A percentile compares a stretch with the other conserved stretches of the same genome.
Conservation (phyloP, 257 asterid genomes). For the Sherardia arvensis region DNA sequence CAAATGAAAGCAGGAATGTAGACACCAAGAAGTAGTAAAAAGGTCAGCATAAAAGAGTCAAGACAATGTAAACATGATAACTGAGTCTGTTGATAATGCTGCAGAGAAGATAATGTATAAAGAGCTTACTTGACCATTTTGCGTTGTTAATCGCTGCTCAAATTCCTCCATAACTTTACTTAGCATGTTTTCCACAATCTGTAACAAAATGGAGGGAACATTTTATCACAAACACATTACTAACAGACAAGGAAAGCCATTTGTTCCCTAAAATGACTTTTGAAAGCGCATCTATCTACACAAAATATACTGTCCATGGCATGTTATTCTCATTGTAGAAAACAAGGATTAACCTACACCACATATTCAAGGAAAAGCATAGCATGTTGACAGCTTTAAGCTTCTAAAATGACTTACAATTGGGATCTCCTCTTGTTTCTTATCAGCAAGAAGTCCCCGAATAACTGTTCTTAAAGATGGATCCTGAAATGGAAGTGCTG, state of each 20-base stretch:
- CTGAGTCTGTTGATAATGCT: background rate
- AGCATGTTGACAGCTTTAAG: background rate
- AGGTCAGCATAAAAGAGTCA: background rate
- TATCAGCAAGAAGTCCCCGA: conserved; percentile 51
- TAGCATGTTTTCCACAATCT: conserved; percentile 74
- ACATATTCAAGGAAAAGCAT: background rate
- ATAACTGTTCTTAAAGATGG: conserved; percentile 47
- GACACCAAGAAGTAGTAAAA: background rate
- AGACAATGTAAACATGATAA: background rate
- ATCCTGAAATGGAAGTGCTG: conserved; percentile 36
- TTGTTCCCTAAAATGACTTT: background rate
- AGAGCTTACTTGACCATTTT: conserved; percentile 42
- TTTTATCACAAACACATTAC: conserved; percentile 7
- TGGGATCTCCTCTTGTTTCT: conserved; percentile 70
- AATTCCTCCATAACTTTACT: conserved; percentile 67
- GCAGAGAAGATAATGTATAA: conserved; percentile 1
- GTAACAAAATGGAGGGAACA: conserved; percentile 18
- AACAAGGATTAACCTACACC: background rate
- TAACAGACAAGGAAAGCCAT: background rate
- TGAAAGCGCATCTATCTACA: background rate
- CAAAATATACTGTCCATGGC: background rate
- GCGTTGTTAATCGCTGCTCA: conserved; percentile 40
- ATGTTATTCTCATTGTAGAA: background rate
- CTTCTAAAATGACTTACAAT: conserved; percentile 37
- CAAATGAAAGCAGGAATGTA: background rate